These are phyloP conservation scores for Streptanthus diversifolius DNA, from an alignment of 345 rosid genomes.

Conservation along the genomic window DNA sequence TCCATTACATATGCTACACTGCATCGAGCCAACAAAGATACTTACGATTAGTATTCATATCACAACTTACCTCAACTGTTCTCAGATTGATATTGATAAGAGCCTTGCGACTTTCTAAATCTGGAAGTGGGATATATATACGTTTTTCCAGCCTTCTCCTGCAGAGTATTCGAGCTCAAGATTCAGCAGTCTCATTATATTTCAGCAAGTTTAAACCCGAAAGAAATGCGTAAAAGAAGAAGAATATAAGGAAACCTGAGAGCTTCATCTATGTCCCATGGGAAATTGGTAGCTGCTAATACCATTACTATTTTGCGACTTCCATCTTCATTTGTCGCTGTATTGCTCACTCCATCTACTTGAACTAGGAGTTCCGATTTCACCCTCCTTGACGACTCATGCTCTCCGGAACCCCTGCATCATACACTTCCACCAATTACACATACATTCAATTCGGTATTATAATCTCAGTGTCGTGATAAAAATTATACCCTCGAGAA, in stretches of 20 bases:
- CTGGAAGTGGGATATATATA: conserved; percentile 98
- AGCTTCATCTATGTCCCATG: conserved; percentile 99
- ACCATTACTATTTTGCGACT: conserved; percentile 98
- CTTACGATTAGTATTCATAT: background rate
- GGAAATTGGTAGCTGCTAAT: conserved; percentile 97
- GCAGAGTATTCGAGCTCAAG: conserved; percentile 26
- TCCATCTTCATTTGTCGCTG: conserved; percentile 92
- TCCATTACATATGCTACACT: conserved; percentile 1
- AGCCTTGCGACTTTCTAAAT: conserved; percentile 93
- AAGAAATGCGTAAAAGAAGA: background rate
- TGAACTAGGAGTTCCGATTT: conserved; percentile 99
- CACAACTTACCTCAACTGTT: conserved; percentile 78
- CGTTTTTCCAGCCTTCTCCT: conserved; percentile 99
- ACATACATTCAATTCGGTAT: background rate
- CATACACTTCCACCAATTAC: background rate
- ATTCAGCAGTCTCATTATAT: background rate
- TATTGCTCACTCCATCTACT: conserved; percentile 95
- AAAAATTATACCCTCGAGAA: conserved; percentile 77
- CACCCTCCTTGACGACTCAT: conserved; percentile 98
- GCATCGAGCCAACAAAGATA: background rate
- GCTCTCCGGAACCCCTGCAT: conserved; percentile 91
- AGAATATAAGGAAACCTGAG: conserved; percentile 52
- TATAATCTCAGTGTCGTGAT: conserved; percentile 2
- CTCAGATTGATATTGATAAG: conserved; percentile 94
- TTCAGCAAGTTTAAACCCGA: background rate